Evolutionary conservation across 352 stramenopile genomes (phyloP), one percentile per base, ranked within the genome.

Genomic region (Blastocystis sp.): DNA sequence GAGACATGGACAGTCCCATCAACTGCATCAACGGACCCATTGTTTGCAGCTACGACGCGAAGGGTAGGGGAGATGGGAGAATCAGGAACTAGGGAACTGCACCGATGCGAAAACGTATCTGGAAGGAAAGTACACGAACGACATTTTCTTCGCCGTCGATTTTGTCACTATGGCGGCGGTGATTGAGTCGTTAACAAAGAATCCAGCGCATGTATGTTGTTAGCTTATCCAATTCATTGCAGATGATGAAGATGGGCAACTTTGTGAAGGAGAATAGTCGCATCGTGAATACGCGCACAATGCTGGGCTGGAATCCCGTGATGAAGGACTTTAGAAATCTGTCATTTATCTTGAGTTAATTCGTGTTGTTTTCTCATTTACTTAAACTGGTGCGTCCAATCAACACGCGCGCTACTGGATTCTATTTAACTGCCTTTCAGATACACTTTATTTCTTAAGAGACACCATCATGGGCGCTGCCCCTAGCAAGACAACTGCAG

Each of bases 11-110:
- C n/a, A 57, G 38, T 8, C 64, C 64, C 1, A 14, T 76, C 18
- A 76, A 76, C 48, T 76, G 64, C 48, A 57, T 76, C 18, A 76
- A 76, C n/a, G 64, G 64, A 14, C 64, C 64, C 1, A 76, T 76
- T 56, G 64, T 76, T 38, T 76, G 64, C 42, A 76, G 64, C 9
- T 76, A 76, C n/a, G 64, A 76, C 24, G 56, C 34, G 18, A 76
- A 42, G 64, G 64, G 42, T 38, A 0, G 14, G 4, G 16, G 14
- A 8, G 18, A 27, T 49, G 16, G 2, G 14, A 27, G 2, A n/a
- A 7, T 48, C n/a, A 48, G 21, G 36, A 51, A 18, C 2, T 48
- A 72, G 61, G 61, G 8, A 42, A 16, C 3, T 76, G 64, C 48
- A 51, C 42, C 32, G 64, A 76, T 0, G 2, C 8, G 2, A 54